A percentile compares a stretch with the other conserved stretches of the same genome.
phyloP scores from a whole-genome alignment of 1,139 yeast species.

The Entelexis sorbosivorans region DNA sequence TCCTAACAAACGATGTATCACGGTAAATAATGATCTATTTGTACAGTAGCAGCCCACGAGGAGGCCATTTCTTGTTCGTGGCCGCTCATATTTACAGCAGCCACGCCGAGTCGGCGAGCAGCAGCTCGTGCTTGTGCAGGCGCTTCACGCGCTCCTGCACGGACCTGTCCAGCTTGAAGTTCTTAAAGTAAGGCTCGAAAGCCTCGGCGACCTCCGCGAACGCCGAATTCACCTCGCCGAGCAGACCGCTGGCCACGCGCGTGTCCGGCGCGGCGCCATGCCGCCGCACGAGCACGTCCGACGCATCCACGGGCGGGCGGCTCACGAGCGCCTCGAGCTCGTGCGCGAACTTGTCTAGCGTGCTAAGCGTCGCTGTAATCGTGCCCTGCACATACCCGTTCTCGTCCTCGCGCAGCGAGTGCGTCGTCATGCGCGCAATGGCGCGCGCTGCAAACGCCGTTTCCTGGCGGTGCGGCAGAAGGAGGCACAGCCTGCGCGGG shows the following conservation, averaged over 20 bases:
- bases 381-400: conserved; percentile 35
- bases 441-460: conserved; percentile 17
- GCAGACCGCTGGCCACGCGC: conserved; percentile 18
- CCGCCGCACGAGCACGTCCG: conserved; percentile 26
- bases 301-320: conserved; percentile 31
- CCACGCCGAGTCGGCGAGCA: conserved; percentile 5
- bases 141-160: conserved; percentile 9
- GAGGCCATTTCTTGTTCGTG: no score
- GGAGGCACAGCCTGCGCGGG: conserved; percentile 7
- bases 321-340: conserved; percentile 25
- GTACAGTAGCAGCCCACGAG: no score
- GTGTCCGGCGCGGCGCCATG: conserved; percentile 19
- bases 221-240: conserved; percentile 23
- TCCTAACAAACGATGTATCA: no score
- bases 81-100: neutral
- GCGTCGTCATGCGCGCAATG: conserved; percentile 18
- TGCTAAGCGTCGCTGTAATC: conserved; percentile 29
- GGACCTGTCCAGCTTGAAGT: conserved; percentile 10
- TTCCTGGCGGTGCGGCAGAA: conserved; percentile 11
- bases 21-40: no score
- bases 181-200: conserved; percentile 26
- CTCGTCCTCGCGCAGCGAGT: conserved; percentile 29
- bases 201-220: conserved; percentile 26
- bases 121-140: neutral
- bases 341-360: conserved; percentile 26